These are phyloP conservation scores for Backusella tuberculispora DNA, from an alignment of 192 early-diverging fungal species.

Conservation along the genomic window DNA sequence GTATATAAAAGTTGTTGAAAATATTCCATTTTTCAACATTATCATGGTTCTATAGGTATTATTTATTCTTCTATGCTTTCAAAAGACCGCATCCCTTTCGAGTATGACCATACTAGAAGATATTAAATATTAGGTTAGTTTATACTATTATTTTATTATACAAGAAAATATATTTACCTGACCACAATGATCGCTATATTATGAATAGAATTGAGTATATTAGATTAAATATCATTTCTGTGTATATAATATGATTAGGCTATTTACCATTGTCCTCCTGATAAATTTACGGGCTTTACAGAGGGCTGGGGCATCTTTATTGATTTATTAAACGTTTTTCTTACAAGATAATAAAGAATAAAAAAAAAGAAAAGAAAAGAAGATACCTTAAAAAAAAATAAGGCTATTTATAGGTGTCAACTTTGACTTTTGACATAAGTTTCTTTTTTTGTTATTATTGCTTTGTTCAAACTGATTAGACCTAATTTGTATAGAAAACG, in stretches of 20 bases:
- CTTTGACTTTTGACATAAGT: no score
- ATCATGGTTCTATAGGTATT: background rate
- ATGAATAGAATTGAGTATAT: background rate
- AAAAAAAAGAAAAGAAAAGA: background rate
- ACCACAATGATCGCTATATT: conserved; percentile 13
- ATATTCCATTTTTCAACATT: background rate
- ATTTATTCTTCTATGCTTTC: background rate
- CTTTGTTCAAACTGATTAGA: no score
- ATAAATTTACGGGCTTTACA: conserved; percentile 4
- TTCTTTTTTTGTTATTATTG: no score
- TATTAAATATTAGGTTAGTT: background rate
- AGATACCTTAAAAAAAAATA: no score
- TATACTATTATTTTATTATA: background rate
- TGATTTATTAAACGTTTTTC: background rate
- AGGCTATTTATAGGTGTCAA: no score
- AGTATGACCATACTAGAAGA: conserved; percentile 11
- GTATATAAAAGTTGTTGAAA: background rate
- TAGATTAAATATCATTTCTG: background rate
- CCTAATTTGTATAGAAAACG: no score
- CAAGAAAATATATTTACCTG: conserved; percentile 3
- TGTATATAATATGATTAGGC: background rate
- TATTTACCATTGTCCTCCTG: conserved; percentile 18
- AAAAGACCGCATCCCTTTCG: conserved; percentile 2
- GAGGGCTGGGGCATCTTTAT: background rate
- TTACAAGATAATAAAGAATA: background rate